Evolutionary conservation across 805 yeast species (phyloP).

Genomic region (Blastobotrys chiropterorum): DNA sequence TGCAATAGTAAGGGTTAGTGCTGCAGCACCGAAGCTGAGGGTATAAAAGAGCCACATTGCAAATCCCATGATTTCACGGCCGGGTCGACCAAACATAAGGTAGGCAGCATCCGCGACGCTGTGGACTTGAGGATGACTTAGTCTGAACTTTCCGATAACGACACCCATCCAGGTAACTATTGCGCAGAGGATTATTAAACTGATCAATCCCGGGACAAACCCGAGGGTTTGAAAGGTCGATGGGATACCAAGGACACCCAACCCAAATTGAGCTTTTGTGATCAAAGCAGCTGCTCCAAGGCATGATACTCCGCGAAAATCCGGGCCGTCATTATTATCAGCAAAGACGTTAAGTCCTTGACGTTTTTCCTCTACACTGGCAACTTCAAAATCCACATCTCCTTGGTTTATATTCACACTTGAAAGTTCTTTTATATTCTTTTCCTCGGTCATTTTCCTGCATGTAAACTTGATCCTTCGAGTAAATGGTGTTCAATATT

Average conservation of each 20-base stretch:
- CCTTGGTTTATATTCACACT: background rate
- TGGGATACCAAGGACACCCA: slow-evolving; percentile 8
- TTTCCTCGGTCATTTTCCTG: background rate
- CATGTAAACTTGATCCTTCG: background rate
- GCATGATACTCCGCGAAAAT: slow-evolving; percentile 8
- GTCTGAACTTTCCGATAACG: slow-evolving; percentile 4
- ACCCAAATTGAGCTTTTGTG: slow-evolving; percentile 7
- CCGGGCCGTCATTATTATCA: slow-evolving; percentile 4
- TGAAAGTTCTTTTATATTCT: background rate
- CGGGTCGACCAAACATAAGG: slow-evolving; percentile 5
- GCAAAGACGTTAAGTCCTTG: slow-evolving; percentile 3
- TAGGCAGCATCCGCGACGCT: slow-evolving; percentile 7
- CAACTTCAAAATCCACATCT: background rate
- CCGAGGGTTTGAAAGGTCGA: slow-evolving; percentile 6
- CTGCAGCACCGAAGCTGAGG: slow-evolving; percentile 5
- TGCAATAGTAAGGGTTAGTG: slow-evolving; percentile 4
- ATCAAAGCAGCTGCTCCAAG: slow-evolving; percentile 7
- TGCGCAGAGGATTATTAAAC: slow-evolving; percentile 3
- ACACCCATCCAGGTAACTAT: slow-evolving; percentile 7
- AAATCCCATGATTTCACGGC: slow-evolving; percentile 7
- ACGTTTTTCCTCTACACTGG: background rate
- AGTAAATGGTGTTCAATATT: too few species aligned
- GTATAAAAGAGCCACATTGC: slow-evolving; percentile 4
- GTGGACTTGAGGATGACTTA: slow-evolving; percentile 5
- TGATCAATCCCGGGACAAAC: slow-evolving; percentile 7